phyloP scores from a whole-genome alignment of 106 monocot genomes.

The Hemerocallis citrina region DNA sequence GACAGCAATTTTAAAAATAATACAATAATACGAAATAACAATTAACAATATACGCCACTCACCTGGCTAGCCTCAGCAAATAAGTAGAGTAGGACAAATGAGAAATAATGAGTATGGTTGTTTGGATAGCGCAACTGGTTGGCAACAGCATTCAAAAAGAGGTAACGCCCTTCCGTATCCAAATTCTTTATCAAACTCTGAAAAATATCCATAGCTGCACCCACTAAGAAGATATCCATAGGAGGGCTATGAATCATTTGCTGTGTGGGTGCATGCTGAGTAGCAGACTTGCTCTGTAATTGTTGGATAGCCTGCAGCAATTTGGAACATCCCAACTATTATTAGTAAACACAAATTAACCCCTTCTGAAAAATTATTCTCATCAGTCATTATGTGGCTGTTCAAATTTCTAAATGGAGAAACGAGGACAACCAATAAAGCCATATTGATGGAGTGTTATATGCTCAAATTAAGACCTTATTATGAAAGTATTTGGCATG shows the following conservation, averaged over 20 bases:
- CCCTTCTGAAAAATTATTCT: neutral
- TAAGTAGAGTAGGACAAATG: constrained; percentile 81
- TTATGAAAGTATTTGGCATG: too few relatives aligned
- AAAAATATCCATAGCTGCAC: constrained; percentile 79
- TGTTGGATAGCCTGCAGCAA: constrained; percentile 70
- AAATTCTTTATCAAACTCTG: constrained; percentile 56
- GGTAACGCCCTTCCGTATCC: constrained; percentile 90
- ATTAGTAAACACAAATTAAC: neutral
- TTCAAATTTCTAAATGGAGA: too few relatives aligned
- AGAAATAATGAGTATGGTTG: constrained; percentile 93
- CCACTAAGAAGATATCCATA: constrained; percentile 59
- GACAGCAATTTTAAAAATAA: neutral
- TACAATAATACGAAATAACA: too few relatives aligned
- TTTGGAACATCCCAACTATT: neutral
- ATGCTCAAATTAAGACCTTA: too few relatives aligned
- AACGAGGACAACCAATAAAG: neutral
- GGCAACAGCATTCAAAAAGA: constrained; percentile 85
- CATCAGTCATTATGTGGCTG: too few relatives aligned
- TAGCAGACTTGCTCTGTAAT: constrained; percentile 55
- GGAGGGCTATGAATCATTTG: constrained; percentile 43
- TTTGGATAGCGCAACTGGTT: constrained; percentile 96
- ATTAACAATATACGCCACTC: neutral
- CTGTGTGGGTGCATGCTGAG: constrained; percentile 32
- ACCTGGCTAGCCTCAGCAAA: constrained; percentile 82
- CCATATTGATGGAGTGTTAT: too few relatives aligned